Conservation (phyloP, 2,329 filamentous ascomycete genomes). For the Colletotrichum eleusines region DNA sequence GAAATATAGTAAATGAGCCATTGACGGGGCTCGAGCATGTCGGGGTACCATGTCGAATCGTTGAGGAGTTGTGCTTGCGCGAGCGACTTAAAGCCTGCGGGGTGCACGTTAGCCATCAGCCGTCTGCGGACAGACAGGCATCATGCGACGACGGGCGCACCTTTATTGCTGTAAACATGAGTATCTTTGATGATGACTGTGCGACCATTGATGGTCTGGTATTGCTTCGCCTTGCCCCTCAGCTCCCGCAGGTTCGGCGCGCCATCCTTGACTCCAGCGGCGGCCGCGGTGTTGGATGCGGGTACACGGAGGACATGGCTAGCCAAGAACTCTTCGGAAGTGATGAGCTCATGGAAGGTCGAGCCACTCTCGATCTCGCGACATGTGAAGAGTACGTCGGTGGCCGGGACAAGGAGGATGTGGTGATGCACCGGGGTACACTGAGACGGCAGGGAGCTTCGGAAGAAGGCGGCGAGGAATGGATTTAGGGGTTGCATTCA, state of each 20-base stretch:
- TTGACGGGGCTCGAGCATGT: conserved; percentile 88
- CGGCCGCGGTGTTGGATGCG: conserved; percentile 55
- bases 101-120: conserved; percentile 18
- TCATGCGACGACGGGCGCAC: conserved; percentile 58
- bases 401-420: conserved; percentile 92
- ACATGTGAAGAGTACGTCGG: conserved; percentile 88
- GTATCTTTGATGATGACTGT: conserved; percentile 96
- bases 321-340: conserved; percentile 92
- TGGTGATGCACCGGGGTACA: conserved; percentile 93
- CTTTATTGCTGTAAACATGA: conserved; percentile 96
- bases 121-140: background rate
- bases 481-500: conserved; percentile 97
- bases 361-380: conserved; percentile 88
- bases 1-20: conserved; percentile 99
- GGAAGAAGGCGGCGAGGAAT: conserved; percentile 98
- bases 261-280: conserved; percentile 67
- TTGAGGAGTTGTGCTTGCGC: conserved; percentile 89
- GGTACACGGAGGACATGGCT: conserved; percentile 96
- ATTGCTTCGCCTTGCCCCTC: conserved; percentile 93
- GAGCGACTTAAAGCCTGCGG: conserved; percentile 86
- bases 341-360: conserved; percentile 82
- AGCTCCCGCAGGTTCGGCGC: conserved; percentile 81
- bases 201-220: conserved; percentile 90
- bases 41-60: conserved; percentile 89
- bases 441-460: conserved; percentile 91